Percentiles rank a stretch among this genome's conserved stretches.
phyloP scores from a whole-genome alignment of 176 grass and related monocot species.

The Ensete glaucum region DNA sequence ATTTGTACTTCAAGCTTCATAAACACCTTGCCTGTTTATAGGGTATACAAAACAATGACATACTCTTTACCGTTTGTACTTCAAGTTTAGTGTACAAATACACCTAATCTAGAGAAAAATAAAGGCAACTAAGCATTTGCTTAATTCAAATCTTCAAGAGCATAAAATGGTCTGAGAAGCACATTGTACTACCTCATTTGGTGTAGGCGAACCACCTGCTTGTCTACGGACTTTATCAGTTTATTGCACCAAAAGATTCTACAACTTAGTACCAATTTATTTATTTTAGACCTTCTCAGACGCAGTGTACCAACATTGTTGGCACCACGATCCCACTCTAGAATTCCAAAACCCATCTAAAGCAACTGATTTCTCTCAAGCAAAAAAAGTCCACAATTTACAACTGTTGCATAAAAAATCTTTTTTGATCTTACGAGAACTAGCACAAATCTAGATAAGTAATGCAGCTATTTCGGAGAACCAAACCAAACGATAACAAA shows the following conservation, averaged over 20 bases:
- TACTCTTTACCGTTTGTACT: too few relatives aligned
- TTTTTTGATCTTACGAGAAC: background rate
- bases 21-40: background rate
- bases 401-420: background rate
- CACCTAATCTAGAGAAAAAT: background rate
- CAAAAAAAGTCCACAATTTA: background rate
- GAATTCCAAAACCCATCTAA: background rate
- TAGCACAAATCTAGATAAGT: background rate
- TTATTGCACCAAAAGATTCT: background rate
- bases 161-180: background rate
- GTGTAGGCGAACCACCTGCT: background rate
- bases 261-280: background rate
- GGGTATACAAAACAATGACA: background rate
- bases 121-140: background rate
- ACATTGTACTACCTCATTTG: background rate
- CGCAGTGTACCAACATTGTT: background rate
- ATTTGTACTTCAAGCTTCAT: background rate
- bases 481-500: background rate
- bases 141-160: background rate
- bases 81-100: too few relatives aligned
- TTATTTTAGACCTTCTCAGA: background rate
- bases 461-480: background rate
- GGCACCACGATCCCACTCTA: background rate
- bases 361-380: background rate
- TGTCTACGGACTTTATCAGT: background rate